Base-by-base conservation (phyloP, 2,329 filamentous ascomycete species). In the Botrytis hyacinthi region DNA sequence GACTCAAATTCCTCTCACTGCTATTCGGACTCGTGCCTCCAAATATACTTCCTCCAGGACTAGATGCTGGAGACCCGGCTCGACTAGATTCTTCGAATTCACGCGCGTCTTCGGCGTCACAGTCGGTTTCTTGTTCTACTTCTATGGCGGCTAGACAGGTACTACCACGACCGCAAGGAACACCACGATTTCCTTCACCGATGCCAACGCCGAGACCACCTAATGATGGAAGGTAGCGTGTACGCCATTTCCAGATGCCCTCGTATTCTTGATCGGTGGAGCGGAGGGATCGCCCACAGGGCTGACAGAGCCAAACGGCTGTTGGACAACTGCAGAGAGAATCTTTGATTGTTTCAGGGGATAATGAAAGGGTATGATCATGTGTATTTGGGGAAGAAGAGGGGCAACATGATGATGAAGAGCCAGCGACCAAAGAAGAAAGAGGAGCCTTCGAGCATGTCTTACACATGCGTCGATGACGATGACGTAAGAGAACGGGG, bases 161-260 rank as follows among this genome's bases (percentile, higher is more conserved):
- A n/a, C 84, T 84, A 59, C 91, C 91, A n/a, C 93, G 89, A 0
- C 94, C 95, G 80, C 95, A 98, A 76, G 93, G 90, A 22, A 98
- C 94, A 44, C 94, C 95, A 78, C 95, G 91, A 79, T 94, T 91
- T 46, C 94, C 94, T 78, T 97, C 93, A 61, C 94, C 94, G 44
- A 97, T 93, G 8, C 95, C 95, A 0, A 93, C 95, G 37, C 94
- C 94, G 0, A 97, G 86, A 3, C 93, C 93, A 32, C 90, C 91
- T 4, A 95, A 92, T 0, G 93, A 90, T 76, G 93, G 92, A 54
- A 91, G 91, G 81, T 97, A 98, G 37, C 93, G 90, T 59, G 89
- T 93, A 69, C 95, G 91, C 95, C 95, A 98, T 75, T 90, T 92
- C 94, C 95, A 98, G 72, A 95, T 93, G 6, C 86, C 83, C 78